Conservation (phyloP, 1,139 yeast genomes). For the Taphrina deformans region DNA sequence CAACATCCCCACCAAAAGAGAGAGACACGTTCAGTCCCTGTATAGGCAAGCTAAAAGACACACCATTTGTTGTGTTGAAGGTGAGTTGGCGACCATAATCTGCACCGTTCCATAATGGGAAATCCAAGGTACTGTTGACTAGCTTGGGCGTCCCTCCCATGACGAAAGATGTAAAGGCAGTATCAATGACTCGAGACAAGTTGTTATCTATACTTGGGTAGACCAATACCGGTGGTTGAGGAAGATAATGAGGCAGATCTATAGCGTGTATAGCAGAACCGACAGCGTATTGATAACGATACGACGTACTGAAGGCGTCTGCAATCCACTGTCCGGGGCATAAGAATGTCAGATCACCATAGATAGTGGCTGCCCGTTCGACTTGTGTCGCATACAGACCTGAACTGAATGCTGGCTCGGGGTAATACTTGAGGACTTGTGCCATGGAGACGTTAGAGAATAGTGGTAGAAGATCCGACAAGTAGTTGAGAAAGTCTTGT, state of each 20-base stretch:
- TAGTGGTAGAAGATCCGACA: background rate
- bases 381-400: background rate
- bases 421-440: background rate
- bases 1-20: background rate
- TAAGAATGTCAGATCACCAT: background rate
- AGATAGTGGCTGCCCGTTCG: background rate
- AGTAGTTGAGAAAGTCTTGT: background rate
- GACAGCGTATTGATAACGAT: background rate
- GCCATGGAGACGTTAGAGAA: background rate
- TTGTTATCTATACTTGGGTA: background rate
- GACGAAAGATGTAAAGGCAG: background rate
- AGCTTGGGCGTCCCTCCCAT: background rate
- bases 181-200: background rate
- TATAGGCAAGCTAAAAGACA: background rate
- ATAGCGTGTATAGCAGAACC: background rate
- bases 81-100: background rate
- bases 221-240: background rate
- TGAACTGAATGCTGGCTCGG: background rate
- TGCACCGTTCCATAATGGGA: background rate
- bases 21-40: background rate
- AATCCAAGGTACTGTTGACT: background rate
- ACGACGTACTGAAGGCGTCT: background rate
- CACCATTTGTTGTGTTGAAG: background rate
- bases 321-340: conserved; percentile 12
- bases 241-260: background rate